These are phyloP conservation scores for Chlamydomonas asymmetrica DNA, from an alignment of 139 green algal species.

Conservation along the genomic window DNA sequence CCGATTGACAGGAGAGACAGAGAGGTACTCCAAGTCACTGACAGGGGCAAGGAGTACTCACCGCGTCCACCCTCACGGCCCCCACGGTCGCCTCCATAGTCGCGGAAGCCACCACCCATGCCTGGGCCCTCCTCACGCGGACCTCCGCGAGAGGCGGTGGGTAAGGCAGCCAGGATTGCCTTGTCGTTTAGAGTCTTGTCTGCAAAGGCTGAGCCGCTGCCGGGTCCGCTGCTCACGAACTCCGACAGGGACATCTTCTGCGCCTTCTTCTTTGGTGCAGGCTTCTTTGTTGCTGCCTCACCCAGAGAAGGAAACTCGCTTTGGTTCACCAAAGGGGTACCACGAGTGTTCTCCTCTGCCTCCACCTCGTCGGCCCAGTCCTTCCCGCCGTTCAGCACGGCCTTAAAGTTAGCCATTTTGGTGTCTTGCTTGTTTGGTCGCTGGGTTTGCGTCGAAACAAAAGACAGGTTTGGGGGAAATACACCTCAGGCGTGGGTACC, in stretches of 20 bases:
- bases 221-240: slow-evolving; percentile 48
- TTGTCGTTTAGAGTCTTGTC: slow-evolving; percentile 37
- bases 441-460: no score
- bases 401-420: neutral
- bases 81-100: slow-evolving; percentile 67
- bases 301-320: slow-evolving; percentile 71
- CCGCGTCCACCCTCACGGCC: slow-evolving; percentile 12
- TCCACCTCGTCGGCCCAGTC: slow-evolving; percentile 62
- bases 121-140: slow-evolving; percentile 50
- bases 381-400: no score
- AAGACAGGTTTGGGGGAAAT: no score
- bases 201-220: neutral
- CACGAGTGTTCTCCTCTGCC: slow-evolving; percentile 30
- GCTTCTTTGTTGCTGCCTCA: slow-evolving; percentile 38
- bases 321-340: slow-evolving; percentile 29
- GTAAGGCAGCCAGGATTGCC: slow-evolving; percentile 55
- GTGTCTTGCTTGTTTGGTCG: no score
- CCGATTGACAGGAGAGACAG: no score
- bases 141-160: slow-evolving; percentile 57
- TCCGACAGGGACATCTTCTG: slow-evolving; percentile 65
- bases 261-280: slow-evolving; percentile 50
- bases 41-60: no score
- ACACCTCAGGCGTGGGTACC: no score
- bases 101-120: slow-evolving; percentile 71
- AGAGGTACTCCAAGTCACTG: no score